These are phyloP conservation scores for Aquilaria agallochum DNA, from an alignment of 441 rosid genomes.

Conservation along the genomic window DNA sequence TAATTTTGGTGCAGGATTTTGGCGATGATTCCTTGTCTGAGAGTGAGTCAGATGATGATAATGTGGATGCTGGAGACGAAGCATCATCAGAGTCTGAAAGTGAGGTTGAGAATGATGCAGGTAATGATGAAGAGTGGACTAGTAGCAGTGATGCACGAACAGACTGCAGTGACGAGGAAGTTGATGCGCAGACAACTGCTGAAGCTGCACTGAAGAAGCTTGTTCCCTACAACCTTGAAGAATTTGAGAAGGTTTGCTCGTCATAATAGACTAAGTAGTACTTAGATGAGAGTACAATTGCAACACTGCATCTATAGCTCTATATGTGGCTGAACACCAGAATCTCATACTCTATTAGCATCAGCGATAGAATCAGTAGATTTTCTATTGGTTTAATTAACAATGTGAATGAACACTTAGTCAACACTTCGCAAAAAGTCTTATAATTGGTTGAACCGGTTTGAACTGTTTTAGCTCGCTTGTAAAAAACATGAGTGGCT, in stretches of 20 bases:
- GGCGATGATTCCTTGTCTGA: constrained; percentile 65
- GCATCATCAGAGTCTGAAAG: constrained; percentile 74
- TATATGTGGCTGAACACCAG: no score
- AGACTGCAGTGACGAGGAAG: constrained; percentile 72
- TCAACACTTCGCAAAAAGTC: no score
- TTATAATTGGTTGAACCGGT: no score
- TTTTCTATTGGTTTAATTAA: no score
- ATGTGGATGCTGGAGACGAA: constrained; percentile 54
- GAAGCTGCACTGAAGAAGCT: constrained; percentile 82
- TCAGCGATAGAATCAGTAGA: no score
- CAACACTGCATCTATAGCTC: background rate
- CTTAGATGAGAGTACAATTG: background rate
- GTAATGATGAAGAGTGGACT: constrained; percentile 71
- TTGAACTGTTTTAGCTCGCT: no score
- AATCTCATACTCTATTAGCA: no score
- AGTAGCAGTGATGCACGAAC: constrained; percentile 60
- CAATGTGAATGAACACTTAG: no score
- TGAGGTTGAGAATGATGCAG: constrained; percentile 77
- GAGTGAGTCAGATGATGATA: constrained; percentile 67
- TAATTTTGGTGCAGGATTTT: constrained; percentile 53
- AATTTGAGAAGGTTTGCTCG: constrained; percentile 65
- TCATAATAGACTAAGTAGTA: background rate
- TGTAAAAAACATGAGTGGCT: no score
- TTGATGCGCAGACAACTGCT: constrained; percentile 61
- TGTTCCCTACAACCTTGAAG: constrained; percentile 60